Evolutionary conservation across 768 basidiomycete species (phyloP).

Genomic region (Mycena metata): DNA sequence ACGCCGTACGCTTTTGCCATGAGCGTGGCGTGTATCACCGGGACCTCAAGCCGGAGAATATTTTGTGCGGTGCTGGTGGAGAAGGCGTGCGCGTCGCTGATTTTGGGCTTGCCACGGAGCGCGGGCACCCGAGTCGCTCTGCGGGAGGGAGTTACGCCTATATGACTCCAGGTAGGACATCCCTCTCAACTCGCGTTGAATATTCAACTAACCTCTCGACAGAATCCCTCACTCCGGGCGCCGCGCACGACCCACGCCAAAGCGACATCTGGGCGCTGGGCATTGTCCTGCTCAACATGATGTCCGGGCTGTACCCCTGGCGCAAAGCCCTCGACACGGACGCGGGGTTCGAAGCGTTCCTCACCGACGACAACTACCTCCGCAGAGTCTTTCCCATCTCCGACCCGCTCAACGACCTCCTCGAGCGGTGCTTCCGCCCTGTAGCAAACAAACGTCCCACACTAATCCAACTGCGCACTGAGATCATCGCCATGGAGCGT

Average conservation of each 20-base stretch:
- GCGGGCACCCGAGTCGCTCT: background rate
- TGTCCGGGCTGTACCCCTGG: slow-evolving; percentile 69
- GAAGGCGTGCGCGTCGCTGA: slow-evolving; percentile 61
- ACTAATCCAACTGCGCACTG: slow-evolving; percentile 57
- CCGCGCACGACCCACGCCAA: slow-evolving; percentile 10
- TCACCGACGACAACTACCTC: slow-evolving; percentile 60
- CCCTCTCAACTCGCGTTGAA: background rate
- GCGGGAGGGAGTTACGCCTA: slow-evolving; percentile 12
- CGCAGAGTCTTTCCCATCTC: slow-evolving; percentile 68
- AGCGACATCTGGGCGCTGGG: slow-evolving; percentile 56
- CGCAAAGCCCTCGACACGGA: slow-evolving; percentile 62
- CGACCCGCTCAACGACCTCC: slow-evolving; percentile 58
- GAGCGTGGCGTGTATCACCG: slow-evolving; percentile 41
- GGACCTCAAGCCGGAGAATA: slow-evolving; percentile 36
- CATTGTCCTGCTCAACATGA: slow-evolving; percentile 71
- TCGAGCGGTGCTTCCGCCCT: slow-evolving; percentile 63
- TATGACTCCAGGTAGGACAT: slow-evolving; percentile 13
- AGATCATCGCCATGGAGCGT: slow-evolving; percentile 54
- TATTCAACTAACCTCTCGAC: background rate
- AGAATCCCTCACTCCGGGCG: slow-evolving; percentile 13
- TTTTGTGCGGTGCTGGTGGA: slow-evolving; percentile 49
- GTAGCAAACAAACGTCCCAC: slow-evolving; percentile 58
- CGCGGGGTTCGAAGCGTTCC: slow-evolving; percentile 62
- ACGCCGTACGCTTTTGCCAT: slow-evolving; percentile 63
- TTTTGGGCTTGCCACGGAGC: slow-evolving; percentile 59